Conservation (phyloP, 208 protist genomes). For the Leishmania martiniquensis region DNA sequence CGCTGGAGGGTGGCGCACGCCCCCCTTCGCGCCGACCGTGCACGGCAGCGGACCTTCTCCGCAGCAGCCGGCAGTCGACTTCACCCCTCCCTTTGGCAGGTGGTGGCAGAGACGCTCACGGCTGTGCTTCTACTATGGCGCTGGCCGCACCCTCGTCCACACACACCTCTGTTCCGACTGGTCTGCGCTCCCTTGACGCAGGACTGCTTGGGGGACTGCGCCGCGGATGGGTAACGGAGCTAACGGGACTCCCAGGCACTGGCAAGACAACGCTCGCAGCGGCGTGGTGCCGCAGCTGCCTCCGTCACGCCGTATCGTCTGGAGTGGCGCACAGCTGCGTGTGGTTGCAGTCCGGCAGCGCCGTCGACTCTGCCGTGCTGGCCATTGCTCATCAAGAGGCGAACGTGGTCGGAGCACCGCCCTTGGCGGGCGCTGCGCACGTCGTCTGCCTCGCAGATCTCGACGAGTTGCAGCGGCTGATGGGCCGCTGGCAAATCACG, state of each 20-base stretch:
- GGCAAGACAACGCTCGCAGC: constrained; percentile 49
- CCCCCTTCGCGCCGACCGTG: not conserved
- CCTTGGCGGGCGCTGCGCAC: constrained; percentile 10
- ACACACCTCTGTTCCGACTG: constrained; percentile 26
- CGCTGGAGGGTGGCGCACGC: not conserved
- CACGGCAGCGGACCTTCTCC: constrained; percentile 8
- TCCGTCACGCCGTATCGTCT: not conserved
- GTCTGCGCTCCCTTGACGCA: constrained; percentile 46
- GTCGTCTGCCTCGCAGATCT: constrained; percentile 17
- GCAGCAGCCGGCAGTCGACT: not conserved
- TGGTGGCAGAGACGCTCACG: not conserved
- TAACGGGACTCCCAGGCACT: constrained; percentile 40
- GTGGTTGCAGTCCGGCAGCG: constrained; percentile 27
- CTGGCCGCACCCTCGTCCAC: not conserved
- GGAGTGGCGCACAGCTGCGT: constrained; percentile 5
- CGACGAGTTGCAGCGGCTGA: constrained; percentile 21
- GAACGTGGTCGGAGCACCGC: not conserved
- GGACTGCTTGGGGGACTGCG: constrained; percentile 48
- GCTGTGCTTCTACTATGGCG: not conserved
- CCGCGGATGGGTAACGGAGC: constrained; percentile 54
- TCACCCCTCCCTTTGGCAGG: not conserved
- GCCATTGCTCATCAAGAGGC: not conserved
- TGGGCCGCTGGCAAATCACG: constrained; percentile 9
- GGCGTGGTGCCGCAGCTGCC: constrained; percentile 15
- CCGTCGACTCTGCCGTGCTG: constrained; percentile 7